A percentile compares a stretch with the other conserved stretches of the same genome.
phyloP scores from a whole-genome alignment of 129 eudicot genomes.

The Flaveria sonorensis region DNA sequence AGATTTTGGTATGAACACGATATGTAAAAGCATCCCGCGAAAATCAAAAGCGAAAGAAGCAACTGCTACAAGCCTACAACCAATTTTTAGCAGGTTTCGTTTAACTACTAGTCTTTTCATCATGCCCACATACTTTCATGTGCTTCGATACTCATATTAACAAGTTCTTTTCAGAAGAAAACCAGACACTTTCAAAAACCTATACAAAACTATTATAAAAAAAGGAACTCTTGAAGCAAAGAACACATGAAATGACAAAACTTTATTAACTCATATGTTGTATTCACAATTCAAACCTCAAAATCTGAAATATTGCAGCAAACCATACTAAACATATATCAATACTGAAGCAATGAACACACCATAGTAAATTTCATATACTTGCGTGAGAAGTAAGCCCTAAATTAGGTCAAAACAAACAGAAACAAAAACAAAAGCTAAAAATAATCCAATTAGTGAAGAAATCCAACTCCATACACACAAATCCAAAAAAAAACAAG shows the following conservation, averaged over 20 bases:
- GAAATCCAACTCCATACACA: no score
- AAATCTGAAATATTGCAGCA: background rate
- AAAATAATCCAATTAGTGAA: no score
- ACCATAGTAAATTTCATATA: background rate
- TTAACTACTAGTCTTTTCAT: background rate
- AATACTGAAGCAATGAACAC: background rate
- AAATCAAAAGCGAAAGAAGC: background rate
- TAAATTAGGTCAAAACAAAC: background rate
- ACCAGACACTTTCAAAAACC: background rate
- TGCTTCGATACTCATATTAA: background rate
- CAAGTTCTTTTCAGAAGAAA: background rate
- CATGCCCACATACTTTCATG: conserved; percentile 5
- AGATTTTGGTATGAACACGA: background rate
- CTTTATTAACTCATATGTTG: background rate
- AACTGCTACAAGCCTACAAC: background rate
- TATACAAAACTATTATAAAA: background rate
- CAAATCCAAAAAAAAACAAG: background rate
- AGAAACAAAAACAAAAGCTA: no score
- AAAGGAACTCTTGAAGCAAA: background rate
- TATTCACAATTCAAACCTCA: background rate
- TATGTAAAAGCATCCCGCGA: background rate
- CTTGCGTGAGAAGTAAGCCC: background rate
- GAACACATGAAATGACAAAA: conserved; percentile 17
- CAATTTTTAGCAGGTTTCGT: background rate
- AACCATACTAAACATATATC: background rate